A percentile compares a stretch with the other conserved stretches of the same genome.
Evolutionary conservation across 1,139 yeast species (phyloP).

Genomic region (Barnettozyma hawaiiensis): DNA sequence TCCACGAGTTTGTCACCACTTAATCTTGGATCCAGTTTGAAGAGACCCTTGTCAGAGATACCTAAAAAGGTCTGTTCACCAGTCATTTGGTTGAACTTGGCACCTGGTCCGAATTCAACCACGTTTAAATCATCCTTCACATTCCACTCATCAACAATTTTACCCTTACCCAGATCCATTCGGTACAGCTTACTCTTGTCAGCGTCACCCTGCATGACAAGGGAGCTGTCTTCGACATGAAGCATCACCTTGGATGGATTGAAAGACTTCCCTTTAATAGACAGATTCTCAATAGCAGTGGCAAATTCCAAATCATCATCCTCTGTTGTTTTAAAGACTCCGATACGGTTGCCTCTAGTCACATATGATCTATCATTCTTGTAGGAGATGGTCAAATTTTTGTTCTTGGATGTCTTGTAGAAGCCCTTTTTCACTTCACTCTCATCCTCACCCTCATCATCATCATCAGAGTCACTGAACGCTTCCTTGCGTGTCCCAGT

Average conservation of each 20-base stretch:
- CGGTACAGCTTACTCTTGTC: constrained; percentile 46
- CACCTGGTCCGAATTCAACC: constrained; percentile 58
- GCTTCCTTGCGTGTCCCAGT: constrained; percentile 21
- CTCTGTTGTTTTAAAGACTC: constrained; percentile 64
- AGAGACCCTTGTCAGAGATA: constrained; percentile 56
- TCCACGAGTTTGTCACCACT: constrained; percentile 52
- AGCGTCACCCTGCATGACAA: constrained; percentile 56
- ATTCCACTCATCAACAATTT: constrained; percentile 80
- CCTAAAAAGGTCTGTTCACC: constrained; percentile 72
- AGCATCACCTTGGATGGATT: constrained; percentile 66
- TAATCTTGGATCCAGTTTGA: constrained; percentile 74
- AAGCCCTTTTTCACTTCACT: constrained; percentile 20
- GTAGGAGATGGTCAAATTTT: constrained; percentile 64
- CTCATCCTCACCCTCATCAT: constrained; percentile 25
- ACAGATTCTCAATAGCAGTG: constrained; percentile 60
- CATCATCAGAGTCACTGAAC: constrained; percentile 25
- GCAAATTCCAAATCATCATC: constrained; percentile 49
- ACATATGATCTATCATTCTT: constrained; percentile 71
- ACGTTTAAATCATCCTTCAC: constrained; percentile 44
- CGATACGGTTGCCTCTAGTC: constrained; percentile 71
- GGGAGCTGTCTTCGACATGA: constrained; percentile 63
- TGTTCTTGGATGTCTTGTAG: constrained; percentile 41
- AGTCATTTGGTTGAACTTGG: constrained; percentile 69
- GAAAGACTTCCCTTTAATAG: constrained; percentile 48
- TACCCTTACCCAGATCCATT: constrained; percentile 76